Base-by-base conservation (phyloP, 2,329 filamentous ascomycete species). In the Berkeleyomyces rouxiae region DNA sequence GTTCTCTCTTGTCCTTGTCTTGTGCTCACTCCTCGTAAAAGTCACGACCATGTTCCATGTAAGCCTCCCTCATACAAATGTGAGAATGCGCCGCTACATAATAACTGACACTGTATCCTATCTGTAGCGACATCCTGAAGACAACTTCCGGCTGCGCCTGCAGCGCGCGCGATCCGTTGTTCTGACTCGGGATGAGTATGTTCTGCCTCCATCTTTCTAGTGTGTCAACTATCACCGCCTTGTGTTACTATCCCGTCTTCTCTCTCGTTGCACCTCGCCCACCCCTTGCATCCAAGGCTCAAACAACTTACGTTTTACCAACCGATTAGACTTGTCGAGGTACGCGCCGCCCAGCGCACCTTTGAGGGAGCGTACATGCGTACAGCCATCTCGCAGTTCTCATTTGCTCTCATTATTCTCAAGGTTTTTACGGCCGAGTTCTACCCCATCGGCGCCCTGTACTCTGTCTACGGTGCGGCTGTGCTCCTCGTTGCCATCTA, bases 361-460 rank as follows among this genome's bases (percentile, higher is more conserved):
- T 99, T 97, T 69, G 93, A 99, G 74, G 93, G 93, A 31, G 93
- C 93, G 31, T 99, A 97, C 74, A 87, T 96, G 70, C 88, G 93
- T 65, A 99, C 93, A 0, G 91, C 92, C 2, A 82, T 99, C 23
- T 89, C 88, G 2, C 91, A 97, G 70, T 97, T 97, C 77, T 92
- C 88, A 63, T 97, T 99, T 73, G 86, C 92, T 23, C 84, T 99
- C 59, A 85, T 99, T 66, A 88, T 99, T 61, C 83, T 96, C 68
- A 96, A 95, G 76, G 95, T 99, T 73, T 97, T 99, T 76, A 96
- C 90, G 7, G 82, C 85, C 61, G 93, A 97, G 71, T 97, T 99
- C 77, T 97, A 97, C 75, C 84, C 87, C 68, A 96, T 96, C 66
- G 93, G 93, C n/a, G 93, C 93, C 5, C 79, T 99, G 40, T 96